Percentiles rank a stretch among this genome's conserved stretches.
These are phyloP conservation scores for Solanum medicagineum DNA, from an alignment of 257 asterid species.

Conservation along the genomic window DNA sequence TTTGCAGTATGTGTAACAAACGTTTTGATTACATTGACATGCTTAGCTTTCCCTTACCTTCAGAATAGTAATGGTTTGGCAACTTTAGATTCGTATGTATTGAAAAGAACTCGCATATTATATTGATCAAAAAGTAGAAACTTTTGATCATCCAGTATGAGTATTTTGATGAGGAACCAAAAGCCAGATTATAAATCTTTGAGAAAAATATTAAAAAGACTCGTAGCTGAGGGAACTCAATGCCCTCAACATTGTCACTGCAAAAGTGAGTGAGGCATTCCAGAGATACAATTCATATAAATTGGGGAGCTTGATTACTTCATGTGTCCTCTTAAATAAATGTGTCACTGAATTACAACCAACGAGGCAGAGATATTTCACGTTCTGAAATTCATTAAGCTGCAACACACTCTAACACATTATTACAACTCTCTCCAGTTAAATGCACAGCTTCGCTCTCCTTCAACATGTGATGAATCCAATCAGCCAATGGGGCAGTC, in stretches of 20 bases:
- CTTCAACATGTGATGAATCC: background rate
- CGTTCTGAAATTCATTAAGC: background rate
- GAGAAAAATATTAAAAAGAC: too few species aligned
- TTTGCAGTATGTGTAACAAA: background rate
- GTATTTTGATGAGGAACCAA: background rate
- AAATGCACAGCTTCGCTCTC: background rate
- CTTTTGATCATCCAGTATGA: background rate
- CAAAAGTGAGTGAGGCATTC: background rate
- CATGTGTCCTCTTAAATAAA: background rate
- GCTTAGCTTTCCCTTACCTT: background rate
- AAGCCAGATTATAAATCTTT: background rate
- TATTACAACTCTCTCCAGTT: background rate
- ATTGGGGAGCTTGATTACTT: background rate
- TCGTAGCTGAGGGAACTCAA: background rate
- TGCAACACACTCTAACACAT: background rate
- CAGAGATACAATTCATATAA: background rate
- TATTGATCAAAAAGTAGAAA: background rate
- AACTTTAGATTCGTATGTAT: background rate
- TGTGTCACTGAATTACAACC: background rate
- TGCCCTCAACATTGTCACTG: background rate
- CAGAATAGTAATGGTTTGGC: background rate
- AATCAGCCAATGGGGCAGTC: background rate
- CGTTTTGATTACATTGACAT: background rate
- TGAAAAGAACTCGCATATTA: background rate
- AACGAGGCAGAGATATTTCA: background rate